A percentile compares a stretch with the other conserved stretches of the same genome.
phyloP scores from a whole-genome alignment of 805 yeast genomes.

The Yarrowia hollandica region DNA sequence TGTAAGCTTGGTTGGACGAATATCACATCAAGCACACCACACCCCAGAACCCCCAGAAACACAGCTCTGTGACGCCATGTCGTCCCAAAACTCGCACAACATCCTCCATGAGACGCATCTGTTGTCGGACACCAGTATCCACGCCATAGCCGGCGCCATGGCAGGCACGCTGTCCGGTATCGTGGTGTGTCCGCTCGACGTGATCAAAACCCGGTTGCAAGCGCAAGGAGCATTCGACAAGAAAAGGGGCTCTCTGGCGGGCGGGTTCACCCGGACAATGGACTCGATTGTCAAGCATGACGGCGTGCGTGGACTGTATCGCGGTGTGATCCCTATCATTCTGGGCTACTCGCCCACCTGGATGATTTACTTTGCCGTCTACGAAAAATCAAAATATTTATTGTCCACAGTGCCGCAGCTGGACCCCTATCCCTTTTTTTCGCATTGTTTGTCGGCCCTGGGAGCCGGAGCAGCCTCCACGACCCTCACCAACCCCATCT shows the following conservation, averaged over 20 bases:
- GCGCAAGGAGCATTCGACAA: slow-evolving; percentile 63
- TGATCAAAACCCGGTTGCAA: slow-evolving; percentile 89
- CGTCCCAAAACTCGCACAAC: slow-evolving; percentile 30
- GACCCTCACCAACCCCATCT: slow-evolving; percentile 84
- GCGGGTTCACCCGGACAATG: slow-evolving; percentile 53
- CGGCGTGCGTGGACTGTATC: slow-evolving; percentile 78
- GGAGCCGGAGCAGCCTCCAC: slow-evolving; percentile 89
- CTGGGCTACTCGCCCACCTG: slow-evolving; percentile 96
- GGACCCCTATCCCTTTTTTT: slow-evolving; percentile 40
- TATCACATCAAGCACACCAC: neutral
- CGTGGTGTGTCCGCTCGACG: slow-evolving; percentile 92
- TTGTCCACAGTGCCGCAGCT: slow-evolving; percentile 41
- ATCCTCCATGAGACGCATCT: slow-evolving; percentile 28
- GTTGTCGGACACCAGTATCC: slow-evolving; percentile 44
- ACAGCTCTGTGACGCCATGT: slow-evolving; percentile 16
- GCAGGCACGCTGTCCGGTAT: slow-evolving; percentile 91
- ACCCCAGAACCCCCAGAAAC: neutral
- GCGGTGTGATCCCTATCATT: slow-evolving; percentile 90
- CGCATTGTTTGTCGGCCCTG: slow-evolving; percentile 61
- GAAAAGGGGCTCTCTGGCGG: slow-evolving; percentile 24
- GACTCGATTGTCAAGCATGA: slow-evolving; percentile 69
- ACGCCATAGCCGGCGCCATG: slow-evolving; percentile 87
- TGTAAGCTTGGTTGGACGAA: neutral
- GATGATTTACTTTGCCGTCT: slow-evolving; percentile 92
- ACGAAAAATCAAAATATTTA: slow-evolving; percentile 68